These are phyloP conservation scores for Aspergillus persii DNA, from an alignment of 2,329 filamentous ascomycete species.

Conservation along the genomic window DNA sequence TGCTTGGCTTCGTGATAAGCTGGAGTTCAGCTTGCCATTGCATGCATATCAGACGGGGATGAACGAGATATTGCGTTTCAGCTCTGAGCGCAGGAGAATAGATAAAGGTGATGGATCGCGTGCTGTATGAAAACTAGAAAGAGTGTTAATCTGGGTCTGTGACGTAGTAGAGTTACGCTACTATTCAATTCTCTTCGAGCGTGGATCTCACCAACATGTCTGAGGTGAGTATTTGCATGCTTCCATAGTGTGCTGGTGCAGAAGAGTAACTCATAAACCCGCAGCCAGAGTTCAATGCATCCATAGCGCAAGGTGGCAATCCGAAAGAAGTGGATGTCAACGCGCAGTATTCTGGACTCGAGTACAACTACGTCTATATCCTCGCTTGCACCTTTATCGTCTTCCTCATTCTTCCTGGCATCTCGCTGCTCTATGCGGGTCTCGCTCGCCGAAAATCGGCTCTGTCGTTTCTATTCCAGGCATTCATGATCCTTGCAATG, in stretches of 20 bases:
- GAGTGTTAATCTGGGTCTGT: not conserved
- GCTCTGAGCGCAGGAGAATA: not conserved
- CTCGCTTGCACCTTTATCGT: constrained; percentile 59
- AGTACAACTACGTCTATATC: constrained; percentile 62
- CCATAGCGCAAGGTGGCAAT: constrained; percentile 54
- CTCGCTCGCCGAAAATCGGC: constrained; percentile 62
- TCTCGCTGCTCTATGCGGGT: constrained; percentile 64
- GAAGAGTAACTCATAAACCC: not conserved
- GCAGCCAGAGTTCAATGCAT: constrained; percentile 36
- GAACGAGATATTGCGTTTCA: not conserved
- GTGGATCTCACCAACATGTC: not conserved
- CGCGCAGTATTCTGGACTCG: constrained; percentile 56
- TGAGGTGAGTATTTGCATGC: not conserved
- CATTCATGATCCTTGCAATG: constrained; percentile 57
- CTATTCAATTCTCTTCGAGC: not conserved
- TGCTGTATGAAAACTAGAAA: not conserved
- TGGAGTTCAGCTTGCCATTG: not conserved
- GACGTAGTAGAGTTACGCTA: not conserved
- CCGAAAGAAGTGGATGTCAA: constrained; percentile 56
- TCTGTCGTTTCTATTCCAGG: constrained; percentile 62
- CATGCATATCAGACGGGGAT: not conserved
- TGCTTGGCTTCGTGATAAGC: not conserved
- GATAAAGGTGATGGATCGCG: not conserved
- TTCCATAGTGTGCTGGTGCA: not conserved
- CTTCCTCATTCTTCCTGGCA: constrained; percentile 66